Base-by-base conservation (phyloP, 345 rosid genomes). In the Eucalyptus polyanthemos region DNA sequence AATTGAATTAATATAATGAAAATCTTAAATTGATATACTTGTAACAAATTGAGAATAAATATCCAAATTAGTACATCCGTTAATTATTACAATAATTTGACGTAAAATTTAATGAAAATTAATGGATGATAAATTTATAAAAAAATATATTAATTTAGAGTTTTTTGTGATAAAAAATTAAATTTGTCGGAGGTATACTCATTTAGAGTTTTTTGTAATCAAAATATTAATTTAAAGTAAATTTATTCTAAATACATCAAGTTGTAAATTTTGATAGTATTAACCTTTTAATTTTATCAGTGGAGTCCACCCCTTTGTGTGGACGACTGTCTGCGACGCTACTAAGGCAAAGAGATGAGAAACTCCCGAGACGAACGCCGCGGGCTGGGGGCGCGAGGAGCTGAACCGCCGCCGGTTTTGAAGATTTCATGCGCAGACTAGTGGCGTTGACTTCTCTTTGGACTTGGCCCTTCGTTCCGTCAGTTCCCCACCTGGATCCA, bases 141-240 rank as follows among this genome's bases (percentile, higher is more conserved):
- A 0, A 0, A 53, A 19, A 0, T 19, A 53, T 53, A 19, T 0
- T 0, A 19, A 53, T 53, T 19, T 53, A 53, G 1, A 53, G 2
- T 53, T 19, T 53, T 51, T 53, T 53, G 0, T 19, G 24, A 0
- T 53, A 19, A 53, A 53, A 53, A 53, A 2, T 3, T 53, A 53
- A 19, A 53, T 53, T 53, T 19, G 24, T 53, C 2, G 1, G 4
- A 53, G 4, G 2, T 53, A 53, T 8, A 1, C 5, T 2, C 2
- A 19, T 53, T 53, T 19, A 8, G 4, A 53, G 0, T 19, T 19
- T 53, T 53, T 53, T 19, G 2, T 53, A 0, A 19, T 53, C 5
- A 53, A 53, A 53, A 53, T 8, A 2, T 53, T 1, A 53, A 53
- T 53, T 53, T 53, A 4, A 53, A 2, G 0, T 53, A 53, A 3